Base-by-base conservation (phyloP, 1,284 basidiomycete species). In the Binderoboletus segoi region DNA sequence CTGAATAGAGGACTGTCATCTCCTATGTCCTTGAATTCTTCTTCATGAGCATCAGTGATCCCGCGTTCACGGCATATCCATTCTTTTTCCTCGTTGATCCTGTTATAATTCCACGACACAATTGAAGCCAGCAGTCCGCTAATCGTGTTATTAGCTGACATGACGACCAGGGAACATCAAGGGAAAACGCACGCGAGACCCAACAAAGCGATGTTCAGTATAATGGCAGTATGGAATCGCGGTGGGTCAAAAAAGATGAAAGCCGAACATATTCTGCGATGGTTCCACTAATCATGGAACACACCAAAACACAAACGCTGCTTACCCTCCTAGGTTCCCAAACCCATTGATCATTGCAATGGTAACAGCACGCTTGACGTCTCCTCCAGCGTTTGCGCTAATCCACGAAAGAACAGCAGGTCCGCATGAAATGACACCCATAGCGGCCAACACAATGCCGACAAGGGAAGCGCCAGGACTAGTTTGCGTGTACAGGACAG, bases 341-440 rank as follows among this genome's bases (percentile, higher is more conserved):
- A 82, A 54, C 5, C 81, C 81, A 61, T 80, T 79, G 23, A 83
- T 77, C 73, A 84, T 80, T 7, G 81, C 84, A 51, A 85, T 69
- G 0, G 75, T 78, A 33, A 83, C 79, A 57, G 77, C 76, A 51
- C 76, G 73, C 62, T 84, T 80, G 58, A 78, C 58, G 55, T 81
- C 80, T 15, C 85, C 85, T 48, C 83, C 83, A 18, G 76, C 76
- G 57, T 82, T 83, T 48, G 80, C 79, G 26, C 78, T 77, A 5
- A 74, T 77, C 85, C 84, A 86, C 12, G 82, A 79, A n/a, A 85
- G 67, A 37, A 69, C 64, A 40, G 83, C 66, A n/a, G 83, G 78
- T 47, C 84, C 73, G 8, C 76, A 73, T 8, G 82, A 78, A 66
- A 75, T 83, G 8, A 81, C 73, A n/a, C 84, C 84, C 28, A 77